Conservation (phyloP, 2,329 filamentous ascomycete species). For the Chaetothyriales sp. region DNA sequence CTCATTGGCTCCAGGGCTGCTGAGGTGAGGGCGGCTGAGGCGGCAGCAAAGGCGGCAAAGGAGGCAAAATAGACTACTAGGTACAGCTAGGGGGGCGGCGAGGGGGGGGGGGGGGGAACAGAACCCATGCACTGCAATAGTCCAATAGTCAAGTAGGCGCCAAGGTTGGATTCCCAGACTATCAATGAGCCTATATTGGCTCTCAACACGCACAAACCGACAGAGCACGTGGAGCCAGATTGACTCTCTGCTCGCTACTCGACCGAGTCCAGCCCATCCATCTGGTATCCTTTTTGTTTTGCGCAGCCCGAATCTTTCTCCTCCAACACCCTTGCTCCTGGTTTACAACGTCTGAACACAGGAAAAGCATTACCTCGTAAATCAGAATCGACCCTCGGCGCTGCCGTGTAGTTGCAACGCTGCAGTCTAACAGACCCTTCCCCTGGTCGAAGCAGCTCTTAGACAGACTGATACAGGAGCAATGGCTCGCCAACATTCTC, state of each 20-base stretch:
- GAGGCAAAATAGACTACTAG: background rate
- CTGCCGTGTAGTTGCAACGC: background rate
- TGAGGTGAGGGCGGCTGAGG: background rate
- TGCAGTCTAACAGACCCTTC: background rate
- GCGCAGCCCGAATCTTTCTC: background rate
- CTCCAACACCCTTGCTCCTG: background rate
- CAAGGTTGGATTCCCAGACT: background rate
- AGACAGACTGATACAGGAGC: constrained; percentile 62
- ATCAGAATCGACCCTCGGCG: background rate
- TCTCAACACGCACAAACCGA: background rate
- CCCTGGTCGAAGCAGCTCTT: too few relatives aligned
- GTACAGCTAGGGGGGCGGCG: too few relatives aligned
- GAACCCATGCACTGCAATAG: background rate
- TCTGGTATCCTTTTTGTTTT: background rate
- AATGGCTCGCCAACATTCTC: constrained; percentile 94
- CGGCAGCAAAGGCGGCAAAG: background rate
- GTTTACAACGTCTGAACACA: background rate
- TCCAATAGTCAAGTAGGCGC: background rate
- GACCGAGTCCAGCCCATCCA: too few relatives aligned
- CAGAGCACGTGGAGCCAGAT: background rate
- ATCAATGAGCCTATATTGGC: background rate
- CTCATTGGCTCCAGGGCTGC: constrained; percentile 19
- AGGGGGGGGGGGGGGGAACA: too few relatives aligned
- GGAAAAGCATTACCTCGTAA: background rate
- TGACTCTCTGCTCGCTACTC: background rate